A percentile compares a stretch with the other conserved stretches of the same genome.
These are phyloP conservation scores for Brassica balearica DNA, from an alignment of 441 rosid species.

Conservation along the genomic window DNA sequence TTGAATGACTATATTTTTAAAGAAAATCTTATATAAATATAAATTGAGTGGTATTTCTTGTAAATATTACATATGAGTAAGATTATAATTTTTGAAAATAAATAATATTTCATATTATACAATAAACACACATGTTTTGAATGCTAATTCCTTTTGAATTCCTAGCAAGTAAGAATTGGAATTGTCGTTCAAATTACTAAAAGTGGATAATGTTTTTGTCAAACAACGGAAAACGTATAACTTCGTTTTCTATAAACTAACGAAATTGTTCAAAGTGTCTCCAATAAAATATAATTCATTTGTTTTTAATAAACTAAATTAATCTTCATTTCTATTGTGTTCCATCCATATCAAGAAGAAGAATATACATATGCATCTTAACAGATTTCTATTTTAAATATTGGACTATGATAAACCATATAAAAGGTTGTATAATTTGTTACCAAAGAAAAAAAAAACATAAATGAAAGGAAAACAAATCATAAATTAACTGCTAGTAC, in stretches of 20 bases:
- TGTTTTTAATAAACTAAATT: not conserved
- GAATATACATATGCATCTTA: slow-evolving; percentile 6
- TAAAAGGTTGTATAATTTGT: slow-evolving; percentile 32
- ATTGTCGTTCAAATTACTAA: slow-evolving; percentile 3
- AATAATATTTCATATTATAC: not conserved
- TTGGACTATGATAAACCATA: slow-evolving; percentile 14
- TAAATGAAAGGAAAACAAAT: no score
- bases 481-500: not conserved
- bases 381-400: slow-evolving; percentile 33
- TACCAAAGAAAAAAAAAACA: slow-evolving; percentile 4
- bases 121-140: not conserved
- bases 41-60: no score
- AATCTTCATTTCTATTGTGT: not conserved
- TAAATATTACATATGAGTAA: no score
- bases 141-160: not conserved
- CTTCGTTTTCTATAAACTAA: slow-evolving; percentile 9
- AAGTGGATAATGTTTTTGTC: slow-evolving; percentile 25
- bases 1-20: no score
- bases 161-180: not conserved
- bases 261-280: not conserved
- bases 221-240: slow-evolving; percentile 20
- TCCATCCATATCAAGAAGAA: slow-evolving; percentile 12
- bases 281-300: not conserved
- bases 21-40: no score
- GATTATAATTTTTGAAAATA: not conserved